phyloP scores from a whole-genome alignment of 306 rosid genomes.

The Rubus parviflorus region DNA sequence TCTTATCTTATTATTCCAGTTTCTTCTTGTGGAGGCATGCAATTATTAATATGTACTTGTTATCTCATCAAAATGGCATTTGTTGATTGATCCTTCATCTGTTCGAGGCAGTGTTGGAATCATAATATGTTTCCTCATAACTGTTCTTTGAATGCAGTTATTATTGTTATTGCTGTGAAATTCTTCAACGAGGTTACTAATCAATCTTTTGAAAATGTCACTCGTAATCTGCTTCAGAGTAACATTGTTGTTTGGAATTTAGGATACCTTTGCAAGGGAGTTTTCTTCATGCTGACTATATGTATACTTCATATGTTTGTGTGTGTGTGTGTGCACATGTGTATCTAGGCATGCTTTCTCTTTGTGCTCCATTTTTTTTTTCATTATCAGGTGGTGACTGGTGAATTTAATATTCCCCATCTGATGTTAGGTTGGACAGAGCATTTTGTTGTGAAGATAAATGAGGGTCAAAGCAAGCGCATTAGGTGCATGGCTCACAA shows the following conservation, averaged over 20 bases:
- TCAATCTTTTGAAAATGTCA: neutral
- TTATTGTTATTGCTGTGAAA: neutral
- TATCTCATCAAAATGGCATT: neutral
- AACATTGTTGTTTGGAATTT: neutral
- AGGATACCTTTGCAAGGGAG: neutral
- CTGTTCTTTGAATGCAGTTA: neutral
- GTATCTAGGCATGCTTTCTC: neutral
- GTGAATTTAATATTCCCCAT: neutral
- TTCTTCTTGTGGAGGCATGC: neutral
- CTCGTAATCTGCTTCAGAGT: too few relatives aligned
- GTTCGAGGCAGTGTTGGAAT: neutral
- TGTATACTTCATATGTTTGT: neutral
- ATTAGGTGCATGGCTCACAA: constrained; percentile 89
- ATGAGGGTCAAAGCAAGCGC: constrained; percentile 94
- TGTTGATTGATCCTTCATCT: neutral
- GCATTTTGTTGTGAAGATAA: constrained; percentile 85
- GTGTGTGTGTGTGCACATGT: neutral
- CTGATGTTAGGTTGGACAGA: constrained; percentile 73
- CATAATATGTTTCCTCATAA: neutral
- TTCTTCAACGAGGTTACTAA: neutral
- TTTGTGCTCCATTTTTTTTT: neutral
- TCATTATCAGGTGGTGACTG: neutral
- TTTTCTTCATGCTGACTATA: neutral
- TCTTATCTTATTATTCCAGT: neutral
- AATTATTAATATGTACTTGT: neutral